Evolutionary conservation across 2,329 filamentous ascomycete genomes (phyloP).

Genomic region (Sclerotinia minor): DNA sequence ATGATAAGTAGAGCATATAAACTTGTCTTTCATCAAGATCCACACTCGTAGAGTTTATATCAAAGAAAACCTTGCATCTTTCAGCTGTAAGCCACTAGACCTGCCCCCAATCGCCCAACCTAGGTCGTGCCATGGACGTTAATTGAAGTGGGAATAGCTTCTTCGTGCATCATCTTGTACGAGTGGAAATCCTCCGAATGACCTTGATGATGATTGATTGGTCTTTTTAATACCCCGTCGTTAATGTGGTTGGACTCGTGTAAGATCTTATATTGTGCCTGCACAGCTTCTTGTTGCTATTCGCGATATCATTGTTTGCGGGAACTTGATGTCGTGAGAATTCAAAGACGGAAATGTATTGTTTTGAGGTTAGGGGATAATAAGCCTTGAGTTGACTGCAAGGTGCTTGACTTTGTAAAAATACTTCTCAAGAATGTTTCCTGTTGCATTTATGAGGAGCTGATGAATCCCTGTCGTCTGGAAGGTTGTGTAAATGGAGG

Average conservation of each 20-base stretch:
- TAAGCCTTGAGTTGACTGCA: no score
- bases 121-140: background rate
- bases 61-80: background rate
- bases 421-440: background rate
- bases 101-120: no score
- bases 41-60: background rate
- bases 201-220: background rate
- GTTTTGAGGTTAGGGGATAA: background rate
- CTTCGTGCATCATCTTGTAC: background rate
- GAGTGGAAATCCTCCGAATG: background rate
- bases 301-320: background rate
- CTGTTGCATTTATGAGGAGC: background rate
- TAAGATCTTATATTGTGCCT: background rate
- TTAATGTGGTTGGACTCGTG: background rate
- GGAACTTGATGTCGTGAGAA: background rate
- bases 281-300: background rate
- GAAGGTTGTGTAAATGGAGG: background rate
- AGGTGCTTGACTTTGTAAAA: background rate
- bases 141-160: background rate
- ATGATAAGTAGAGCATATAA: background rate
- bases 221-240: background rate
- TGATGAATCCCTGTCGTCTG: background rate
- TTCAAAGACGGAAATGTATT: no score
- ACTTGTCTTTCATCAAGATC: background rate
- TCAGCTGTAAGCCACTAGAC: background rate